Percentiles rank a stretch among this genome's conserved stretches.
These are phyloP conservation scores for Angomonas desouzai DNA, from an alignment of 208 protist species.

Conservation along the genomic window DNA sequence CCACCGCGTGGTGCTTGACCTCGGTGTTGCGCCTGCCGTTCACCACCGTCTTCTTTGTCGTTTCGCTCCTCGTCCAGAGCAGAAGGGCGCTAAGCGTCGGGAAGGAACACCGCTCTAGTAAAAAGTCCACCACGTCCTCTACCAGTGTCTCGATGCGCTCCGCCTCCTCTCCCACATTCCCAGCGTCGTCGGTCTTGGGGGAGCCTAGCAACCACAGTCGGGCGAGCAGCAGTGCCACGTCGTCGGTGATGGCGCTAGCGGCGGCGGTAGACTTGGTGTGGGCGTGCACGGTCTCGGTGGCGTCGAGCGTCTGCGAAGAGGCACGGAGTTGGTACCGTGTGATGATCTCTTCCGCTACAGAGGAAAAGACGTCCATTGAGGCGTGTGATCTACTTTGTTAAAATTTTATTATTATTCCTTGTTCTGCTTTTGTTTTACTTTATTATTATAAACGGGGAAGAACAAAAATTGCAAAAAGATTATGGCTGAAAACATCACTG, in stretches of 20 bases:
- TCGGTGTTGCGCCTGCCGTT: conserved; percentile 37
- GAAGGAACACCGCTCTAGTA: conserved; percentile 42
- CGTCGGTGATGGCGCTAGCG: conserved; percentile 36
- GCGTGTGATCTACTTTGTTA: neutral
- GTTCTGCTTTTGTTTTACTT: neutral
- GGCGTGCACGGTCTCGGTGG: neutral
- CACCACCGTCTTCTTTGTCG: conserved; percentile 24
- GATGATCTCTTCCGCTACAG: conserved; percentile 66
- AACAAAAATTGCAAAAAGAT: conserved; percentile 12
- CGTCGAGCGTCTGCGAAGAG: neutral
- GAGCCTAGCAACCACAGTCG: conserved; percentile 62
- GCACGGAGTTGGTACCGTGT: conserved; percentile 47
- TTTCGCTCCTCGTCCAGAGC: conserved; percentile 50
- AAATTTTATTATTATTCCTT: neutral
- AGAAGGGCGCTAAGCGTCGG: conserved; percentile 56
- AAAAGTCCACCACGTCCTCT: conserved; percentile 55
- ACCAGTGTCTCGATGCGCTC: conserved; percentile 58
- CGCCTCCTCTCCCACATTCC: conserved; percentile 55
- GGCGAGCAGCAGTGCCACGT: conserved; percentile 63
- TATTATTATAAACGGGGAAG: neutral
- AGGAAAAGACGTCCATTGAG: conserved; percentile 68
- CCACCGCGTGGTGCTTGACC: conserved; percentile 68
- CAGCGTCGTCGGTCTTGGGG: conserved; percentile 37
- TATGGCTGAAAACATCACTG: neutral
- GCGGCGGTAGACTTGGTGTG: conserved; percentile 1